Evolutionary conservation across 257 asterid genomes (phyloP).

Genomic region (Solanum pimpinellifolium): DNA sequence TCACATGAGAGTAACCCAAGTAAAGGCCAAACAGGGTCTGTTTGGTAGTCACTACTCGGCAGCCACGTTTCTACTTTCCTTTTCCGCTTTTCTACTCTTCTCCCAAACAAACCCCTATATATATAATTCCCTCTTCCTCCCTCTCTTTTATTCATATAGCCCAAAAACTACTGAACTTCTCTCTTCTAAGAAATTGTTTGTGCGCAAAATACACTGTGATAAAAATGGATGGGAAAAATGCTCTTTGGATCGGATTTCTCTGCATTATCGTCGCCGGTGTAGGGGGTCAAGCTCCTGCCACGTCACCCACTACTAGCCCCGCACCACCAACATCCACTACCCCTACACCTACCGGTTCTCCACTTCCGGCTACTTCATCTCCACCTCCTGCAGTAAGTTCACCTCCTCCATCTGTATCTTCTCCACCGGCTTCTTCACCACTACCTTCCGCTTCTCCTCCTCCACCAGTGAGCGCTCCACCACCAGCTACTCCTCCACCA

Average conservation of each 20-base stretch:
- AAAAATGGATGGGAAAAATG: constrained; percentile 27
- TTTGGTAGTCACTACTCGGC: not conserved
- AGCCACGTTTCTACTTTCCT: not conserved
- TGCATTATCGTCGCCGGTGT: constrained; percentile 47
- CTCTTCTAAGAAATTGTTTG: not conserved
- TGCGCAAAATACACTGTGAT: not conserved
- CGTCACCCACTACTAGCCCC: constrained; percentile 35
- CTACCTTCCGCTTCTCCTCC: constrained; percentile 22
- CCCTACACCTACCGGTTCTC: constrained; percentile 21
- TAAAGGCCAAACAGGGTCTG: not conserved
- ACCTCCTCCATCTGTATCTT: not conserved
- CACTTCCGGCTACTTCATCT: constrained; percentile 11
- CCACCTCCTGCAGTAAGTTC: not conserved
- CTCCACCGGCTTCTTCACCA: constrained; percentile 8
- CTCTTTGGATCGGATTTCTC: constrained; percentile 23
- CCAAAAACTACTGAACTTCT: not conserved
- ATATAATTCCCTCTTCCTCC: not conserved
- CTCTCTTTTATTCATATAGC: not conserved
- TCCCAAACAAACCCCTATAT: constrained; percentile 5
- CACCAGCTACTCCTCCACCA: constrained; percentile 24
- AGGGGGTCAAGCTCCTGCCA: constrained; percentile 48
- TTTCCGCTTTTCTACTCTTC: not conserved
- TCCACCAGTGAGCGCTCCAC: constrained; percentile 23
- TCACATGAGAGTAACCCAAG: not conserved
- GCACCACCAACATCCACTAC: constrained; percentile 4